These are phyloP conservation scores for Tolypocladium capitatum DNA, from an alignment of 2,329 filamentous ascomycete species.

Conservation along the genomic window DNA sequence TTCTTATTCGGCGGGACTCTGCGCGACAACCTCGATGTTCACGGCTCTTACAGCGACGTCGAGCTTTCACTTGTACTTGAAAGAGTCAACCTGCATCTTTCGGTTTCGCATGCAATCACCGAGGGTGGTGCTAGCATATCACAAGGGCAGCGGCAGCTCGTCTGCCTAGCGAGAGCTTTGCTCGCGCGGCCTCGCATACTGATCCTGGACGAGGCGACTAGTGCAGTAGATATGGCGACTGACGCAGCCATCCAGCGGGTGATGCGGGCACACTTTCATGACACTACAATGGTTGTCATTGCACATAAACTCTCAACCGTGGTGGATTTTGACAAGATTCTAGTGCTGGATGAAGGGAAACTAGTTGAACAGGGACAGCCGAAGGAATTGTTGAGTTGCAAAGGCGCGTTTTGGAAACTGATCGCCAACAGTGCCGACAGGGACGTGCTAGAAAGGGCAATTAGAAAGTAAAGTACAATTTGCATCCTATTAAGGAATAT, in stretches of 20 bases:
- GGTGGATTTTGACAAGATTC: background rate
- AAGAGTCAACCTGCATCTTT: background rate
- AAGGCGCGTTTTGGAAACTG: background rate
- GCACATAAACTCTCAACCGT: background rate
- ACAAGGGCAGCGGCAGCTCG: background rate
- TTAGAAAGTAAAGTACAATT: background rate
- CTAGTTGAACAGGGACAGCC: background rate
- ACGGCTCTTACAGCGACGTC: background rate
- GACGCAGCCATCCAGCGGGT: background rate
- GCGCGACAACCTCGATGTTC: constrained; percentile 66
- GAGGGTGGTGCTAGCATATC: background rate
- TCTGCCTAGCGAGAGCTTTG: background rate
- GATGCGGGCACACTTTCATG: background rate
- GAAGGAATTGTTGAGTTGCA: background rate
- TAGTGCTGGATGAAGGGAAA: background rate
- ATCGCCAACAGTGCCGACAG: background rate
- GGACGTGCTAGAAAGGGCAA: background rate
- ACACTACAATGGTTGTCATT: background rate
- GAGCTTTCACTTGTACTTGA: background rate
- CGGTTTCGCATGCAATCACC: background rate
- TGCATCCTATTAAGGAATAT: no score
- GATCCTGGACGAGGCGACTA: background rate
- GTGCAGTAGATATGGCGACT: background rate
- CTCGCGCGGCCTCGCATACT: background rate
- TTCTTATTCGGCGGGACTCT: constrained; percentile 80